Conservation (phyloP, 2,329 filamentous ascomycete species). For the Ascochyta clinopodiicola region DNA sequence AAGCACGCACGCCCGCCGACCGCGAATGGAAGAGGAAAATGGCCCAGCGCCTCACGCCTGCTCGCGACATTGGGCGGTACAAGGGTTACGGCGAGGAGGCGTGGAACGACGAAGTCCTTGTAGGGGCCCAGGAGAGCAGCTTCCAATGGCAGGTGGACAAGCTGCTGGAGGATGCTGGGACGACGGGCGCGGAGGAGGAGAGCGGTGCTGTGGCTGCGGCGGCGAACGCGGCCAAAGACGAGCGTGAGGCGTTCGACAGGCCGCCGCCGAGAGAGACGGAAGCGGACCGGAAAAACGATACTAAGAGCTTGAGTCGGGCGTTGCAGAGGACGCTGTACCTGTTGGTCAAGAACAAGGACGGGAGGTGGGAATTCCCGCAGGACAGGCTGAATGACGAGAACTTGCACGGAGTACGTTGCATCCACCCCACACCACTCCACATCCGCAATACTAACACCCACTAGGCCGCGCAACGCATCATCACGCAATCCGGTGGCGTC, state of each 20-base stretch:
- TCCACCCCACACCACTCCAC: neutral
- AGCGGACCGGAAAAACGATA: conserved; percentile 78
- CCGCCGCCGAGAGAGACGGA: conserved; percentile 75
- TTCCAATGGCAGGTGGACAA: conserved; percentile 70
- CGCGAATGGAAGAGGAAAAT: conserved; percentile 91
- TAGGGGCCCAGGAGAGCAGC: conserved; percentile 72
- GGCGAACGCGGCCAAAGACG: conserved; percentile 38
- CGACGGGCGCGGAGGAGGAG: conserved; percentile 53
- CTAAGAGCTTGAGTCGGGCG: conserved; percentile 77
- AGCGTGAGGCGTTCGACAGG: conserved; percentile 71
- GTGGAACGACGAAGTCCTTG: conserved; percentile 91
- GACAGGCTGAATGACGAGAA: conserved; percentile 75
- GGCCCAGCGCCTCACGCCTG: conserved; percentile 75
- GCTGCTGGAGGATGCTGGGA: conserved; percentile 76
- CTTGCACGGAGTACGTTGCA: conserved; percentile 77
- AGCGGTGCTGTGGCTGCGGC: conserved; percentile 42
- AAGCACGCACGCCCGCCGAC: conserved; percentile 82
- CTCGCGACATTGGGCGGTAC: conserved; percentile 86
- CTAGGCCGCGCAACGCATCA: conserved; percentile 81
- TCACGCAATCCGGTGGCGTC: conserved; percentile 77
- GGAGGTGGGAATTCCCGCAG: conserved; percentile 81
- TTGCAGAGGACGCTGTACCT: conserved; percentile 87
- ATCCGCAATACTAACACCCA: conserved; percentile 22
- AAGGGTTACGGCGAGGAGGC: conserved; percentile 73
- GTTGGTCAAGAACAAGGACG: conserved; percentile 75